Conservation (phyloP, 306 rosid genomes). For the Trifolium pratense region DNA sequence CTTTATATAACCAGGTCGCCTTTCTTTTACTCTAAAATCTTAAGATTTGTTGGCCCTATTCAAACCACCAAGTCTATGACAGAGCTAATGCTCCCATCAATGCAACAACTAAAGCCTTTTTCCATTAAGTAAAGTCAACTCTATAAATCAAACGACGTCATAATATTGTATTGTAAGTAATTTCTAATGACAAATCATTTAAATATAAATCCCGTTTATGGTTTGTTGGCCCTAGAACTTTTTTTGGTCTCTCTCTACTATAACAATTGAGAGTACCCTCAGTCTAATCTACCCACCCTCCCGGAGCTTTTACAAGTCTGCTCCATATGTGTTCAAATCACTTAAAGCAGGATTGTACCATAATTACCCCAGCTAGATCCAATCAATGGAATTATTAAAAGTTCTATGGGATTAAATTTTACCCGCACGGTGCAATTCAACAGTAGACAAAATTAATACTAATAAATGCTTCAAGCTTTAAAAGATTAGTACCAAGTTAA, state of each 20-base stretch:
- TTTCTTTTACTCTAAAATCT: constrained; percentile 8
- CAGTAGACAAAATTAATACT: constrained; percentile 3
- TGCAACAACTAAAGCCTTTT: background rate
- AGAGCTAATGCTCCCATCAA: constrained; percentile 23
- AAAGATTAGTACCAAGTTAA: constrained; percentile 73
- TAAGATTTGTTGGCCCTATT: constrained; percentile 3
- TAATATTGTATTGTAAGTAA: background rate
- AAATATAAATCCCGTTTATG: constrained; percentile 4
- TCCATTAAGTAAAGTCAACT: background rate
- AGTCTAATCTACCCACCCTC: background rate
- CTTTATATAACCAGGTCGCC: constrained; percentile 8
- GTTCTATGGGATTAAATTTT: constrained; percentile 3
- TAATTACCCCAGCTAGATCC: constrained; percentile 12
- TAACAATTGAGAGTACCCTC: background rate
- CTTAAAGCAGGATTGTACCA: background rate
- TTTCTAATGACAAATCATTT: background rate
- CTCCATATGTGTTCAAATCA: background rate
- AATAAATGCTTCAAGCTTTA: constrained; percentile 2
- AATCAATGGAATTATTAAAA: constrained; percentile 20
- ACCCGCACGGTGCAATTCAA: background rate
- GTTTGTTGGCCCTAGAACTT: background rate
- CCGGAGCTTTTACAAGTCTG: background rate
- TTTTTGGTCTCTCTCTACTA: constrained; percentile 1
- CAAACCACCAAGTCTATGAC: constrained; percentile 18
- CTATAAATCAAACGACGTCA: background rate